Evolutionary conservation across 257 asterid species (phyloP).

Genomic region (Gardenia jasminoides): DNA sequence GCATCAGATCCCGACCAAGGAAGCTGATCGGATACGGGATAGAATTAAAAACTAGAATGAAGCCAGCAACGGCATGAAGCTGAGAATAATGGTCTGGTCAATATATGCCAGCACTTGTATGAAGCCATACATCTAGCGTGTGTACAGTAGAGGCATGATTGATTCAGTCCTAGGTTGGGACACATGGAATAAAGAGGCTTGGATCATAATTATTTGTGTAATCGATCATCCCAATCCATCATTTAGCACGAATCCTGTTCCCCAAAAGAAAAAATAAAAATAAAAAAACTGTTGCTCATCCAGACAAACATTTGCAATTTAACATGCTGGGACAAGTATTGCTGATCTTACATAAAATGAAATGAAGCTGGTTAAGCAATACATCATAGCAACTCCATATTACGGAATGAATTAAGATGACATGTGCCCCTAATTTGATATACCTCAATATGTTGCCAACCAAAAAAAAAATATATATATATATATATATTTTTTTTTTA

Average conservation of each 20-base stretch:
- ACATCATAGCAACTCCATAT: too few species aligned
- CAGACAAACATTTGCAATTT: background rate
- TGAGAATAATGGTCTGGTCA: background rate
- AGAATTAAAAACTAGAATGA: background rate
- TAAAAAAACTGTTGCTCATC: background rate
- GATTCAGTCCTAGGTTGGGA: conserved; percentile 14
- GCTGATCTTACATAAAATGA: too few species aligned
- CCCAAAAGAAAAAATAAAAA: too few species aligned
- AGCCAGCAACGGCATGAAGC: background rate
- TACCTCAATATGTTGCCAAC: too few species aligned
- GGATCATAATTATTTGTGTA: conserved; percentile 8
- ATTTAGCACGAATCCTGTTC: background rate
- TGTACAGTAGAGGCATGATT: conserved; percentile 1
- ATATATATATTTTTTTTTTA: too few species aligned
- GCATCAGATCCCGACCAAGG: background rate
- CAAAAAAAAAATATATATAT: too few species aligned
- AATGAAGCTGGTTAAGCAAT: too few species aligned
- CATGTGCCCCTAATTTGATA: too few species aligned
- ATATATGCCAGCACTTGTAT: too few species aligned
- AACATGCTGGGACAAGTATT: too few species aligned
- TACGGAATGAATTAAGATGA: too few species aligned
- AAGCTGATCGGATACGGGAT: background rate
- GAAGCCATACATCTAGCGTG: background rate
- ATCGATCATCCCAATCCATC: background rate
- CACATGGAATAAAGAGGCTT: conserved; percentile 2